Evolutionary conservation across 805 yeast genomes (phyloP).

Genomic region (Lachancea dasiensis): DNA sequence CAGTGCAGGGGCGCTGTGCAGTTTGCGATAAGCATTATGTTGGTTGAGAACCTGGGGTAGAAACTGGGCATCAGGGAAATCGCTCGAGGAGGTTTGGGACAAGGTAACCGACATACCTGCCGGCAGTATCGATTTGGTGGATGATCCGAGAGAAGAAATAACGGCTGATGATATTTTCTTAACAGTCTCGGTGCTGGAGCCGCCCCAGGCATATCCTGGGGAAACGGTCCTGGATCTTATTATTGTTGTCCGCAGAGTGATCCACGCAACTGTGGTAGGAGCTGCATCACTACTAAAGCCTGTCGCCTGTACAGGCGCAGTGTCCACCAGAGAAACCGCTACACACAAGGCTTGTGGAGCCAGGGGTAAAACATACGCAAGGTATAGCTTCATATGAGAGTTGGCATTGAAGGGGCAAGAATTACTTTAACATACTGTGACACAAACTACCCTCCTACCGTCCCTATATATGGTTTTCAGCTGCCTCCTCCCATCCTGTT

Average conservation of each 20-base stretch:
- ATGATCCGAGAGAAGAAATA: too few relatives aligned
- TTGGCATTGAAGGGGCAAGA: too few relatives aligned
- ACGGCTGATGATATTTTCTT: too few relatives aligned
- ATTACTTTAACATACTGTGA: too few relatives aligned
- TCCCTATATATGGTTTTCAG: too few relatives aligned
- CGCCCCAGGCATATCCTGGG: constrained; percentile 11
- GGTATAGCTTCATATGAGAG: background rate
- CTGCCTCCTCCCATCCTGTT: too few relatives aligned
- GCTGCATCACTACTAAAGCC: background rate
- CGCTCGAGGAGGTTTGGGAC: too few relatives aligned
- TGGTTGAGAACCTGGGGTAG: constrained; percentile 38
- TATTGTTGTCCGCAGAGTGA: constrained; percentile 16
- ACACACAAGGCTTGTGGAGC: background rate
- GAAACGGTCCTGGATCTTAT: constrained; percentile 14
- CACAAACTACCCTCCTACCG: too few relatives aligned
- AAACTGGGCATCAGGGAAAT: too few relatives aligned
- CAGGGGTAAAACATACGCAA: background rate
- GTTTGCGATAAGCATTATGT: constrained; percentile 54
- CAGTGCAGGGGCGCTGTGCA: constrained; percentile 46
- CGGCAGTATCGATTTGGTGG: too few relatives aligned
- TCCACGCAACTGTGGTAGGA: constrained; percentile 3
- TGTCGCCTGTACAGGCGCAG: background rate
- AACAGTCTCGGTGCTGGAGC: constrained; percentile 24
- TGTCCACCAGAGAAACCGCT: constrained; percentile 1
- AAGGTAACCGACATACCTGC: too few relatives aligned